Evolutionary conservation across 2,329 filamentous ascomycete species (phyloP).

Genomic region (Aureobasidium subglaciale): DNA sequence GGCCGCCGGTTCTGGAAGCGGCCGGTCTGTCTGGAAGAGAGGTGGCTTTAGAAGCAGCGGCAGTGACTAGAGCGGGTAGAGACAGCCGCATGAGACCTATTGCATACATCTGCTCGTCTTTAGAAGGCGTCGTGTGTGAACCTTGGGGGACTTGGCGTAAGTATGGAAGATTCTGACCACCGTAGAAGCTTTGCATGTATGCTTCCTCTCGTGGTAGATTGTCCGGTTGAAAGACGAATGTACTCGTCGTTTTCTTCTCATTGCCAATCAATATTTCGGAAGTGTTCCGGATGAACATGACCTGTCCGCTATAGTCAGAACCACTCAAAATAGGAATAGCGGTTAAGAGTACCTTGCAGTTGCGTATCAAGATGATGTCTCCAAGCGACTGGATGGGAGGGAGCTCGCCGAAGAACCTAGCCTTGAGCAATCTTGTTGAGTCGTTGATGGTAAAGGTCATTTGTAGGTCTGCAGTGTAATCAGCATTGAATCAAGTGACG

Average conservation of each 20-base stretch:
- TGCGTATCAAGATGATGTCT: slow-evolving; percentile 59
- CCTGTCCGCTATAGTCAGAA: slow-evolving; percentile 12
- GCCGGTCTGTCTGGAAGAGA: neutral
- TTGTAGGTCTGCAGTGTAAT: slow-evolving; percentile 19
- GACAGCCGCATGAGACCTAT: slow-evolving; percentile 18
- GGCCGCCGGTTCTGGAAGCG: neutral
- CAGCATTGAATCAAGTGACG: neutral
- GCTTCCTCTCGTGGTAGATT: slow-evolving; percentile 24
- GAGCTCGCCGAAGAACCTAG: slow-evolving; percentile 52
- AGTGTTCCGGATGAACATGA: neutral
- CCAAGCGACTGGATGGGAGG: slow-evolving; percentile 40
- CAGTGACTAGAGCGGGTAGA: neutral
- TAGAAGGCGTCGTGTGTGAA: slow-evolving; percentile 16
- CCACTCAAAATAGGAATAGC: neutral
- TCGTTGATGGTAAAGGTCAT: slow-evolving; percentile 36
- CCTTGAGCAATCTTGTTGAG: slow-evolving; percentile 26
- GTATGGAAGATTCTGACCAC: slow-evolving; percentile 18
- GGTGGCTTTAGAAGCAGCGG: neutral
- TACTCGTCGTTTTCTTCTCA: slow-evolving; percentile 19
- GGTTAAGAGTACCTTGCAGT: slow-evolving; percentile 22
- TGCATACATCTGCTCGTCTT: slow-evolving; percentile 29
- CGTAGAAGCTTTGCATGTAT: slow-evolving; percentile 25
- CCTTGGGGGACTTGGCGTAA: slow-evolving; percentile 19
- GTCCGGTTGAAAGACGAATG: slow-evolving; percentile 22
- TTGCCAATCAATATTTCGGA: neutral